Evolutionary conservation across 2,329 filamentous ascomycete genomes (phyloP).

Genomic region (Pezicula radicicola): DNA sequence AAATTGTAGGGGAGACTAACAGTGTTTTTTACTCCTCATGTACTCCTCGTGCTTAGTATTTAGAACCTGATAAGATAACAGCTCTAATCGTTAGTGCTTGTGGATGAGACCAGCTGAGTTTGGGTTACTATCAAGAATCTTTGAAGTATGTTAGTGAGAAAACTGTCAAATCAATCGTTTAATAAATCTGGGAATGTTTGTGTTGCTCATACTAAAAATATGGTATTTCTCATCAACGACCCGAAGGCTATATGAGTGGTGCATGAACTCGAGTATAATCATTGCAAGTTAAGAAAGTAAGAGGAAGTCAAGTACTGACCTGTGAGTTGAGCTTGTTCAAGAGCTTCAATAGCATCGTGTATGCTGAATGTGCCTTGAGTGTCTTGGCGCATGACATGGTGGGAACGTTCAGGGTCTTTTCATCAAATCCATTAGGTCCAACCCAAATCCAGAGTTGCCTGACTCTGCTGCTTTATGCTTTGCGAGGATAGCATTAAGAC

Average conservation of each 20-base stretch:
- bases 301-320: constrained; percentile 53
- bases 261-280: constrained; percentile 99
- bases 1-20: too few relatives aligned
- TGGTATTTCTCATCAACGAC: constrained; percentile 84
- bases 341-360: constrained; percentile 75
- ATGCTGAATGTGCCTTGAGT: constrained; percentile 80
- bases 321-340: constrained; percentile 87
- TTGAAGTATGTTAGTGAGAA: not conserved
- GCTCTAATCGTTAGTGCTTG: too few relatives aligned
- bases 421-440: constrained; percentile 38
- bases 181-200: not conserved
- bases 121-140: too few relatives aligned
- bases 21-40: too few relatives aligned
- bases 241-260: constrained; percentile 96
- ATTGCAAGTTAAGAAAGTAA: constrained; percentile 50
- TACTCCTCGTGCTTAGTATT: too few relatives aligned
- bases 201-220: constrained; percentile 79
- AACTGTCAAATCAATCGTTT: not conserved
- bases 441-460: constrained; percentile 21
- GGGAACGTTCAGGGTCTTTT: constrained; percentile 22
- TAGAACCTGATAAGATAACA: too few relatives aligned
- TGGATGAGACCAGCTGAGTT: too few relatives aligned
- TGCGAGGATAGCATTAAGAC: constrained; percentile 59
- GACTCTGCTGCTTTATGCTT: constrained; percentile 19
- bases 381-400: constrained; percentile 72